Evolutionary conservation across 768 basidiomycete species (phyloP), one percentile per base, ranked within the genome.

Genomic region (Psilocybe subaeruginosa): DNA sequence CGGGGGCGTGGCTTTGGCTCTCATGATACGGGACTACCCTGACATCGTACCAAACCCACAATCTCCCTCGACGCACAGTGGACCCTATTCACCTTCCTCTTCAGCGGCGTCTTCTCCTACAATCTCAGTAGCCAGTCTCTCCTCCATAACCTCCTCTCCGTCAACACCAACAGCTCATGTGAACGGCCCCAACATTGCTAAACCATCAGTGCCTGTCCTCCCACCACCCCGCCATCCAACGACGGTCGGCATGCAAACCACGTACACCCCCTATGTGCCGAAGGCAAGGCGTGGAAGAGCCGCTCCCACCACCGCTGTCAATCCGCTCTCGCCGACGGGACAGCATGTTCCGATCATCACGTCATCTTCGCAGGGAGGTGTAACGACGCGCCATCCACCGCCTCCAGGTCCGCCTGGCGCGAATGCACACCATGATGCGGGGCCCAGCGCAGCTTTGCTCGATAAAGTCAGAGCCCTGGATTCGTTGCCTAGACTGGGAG

Each of bases 11-110:
- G 92, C 95, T 0, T 81, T 99, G 11, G 95, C 97, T 0, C 82
- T 97, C 54, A 96, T 99, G 93, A 95, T 98, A 64, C 86, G 92
- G 54, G 97, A 99, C 73, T 99, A 98, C 70, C 93, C 94, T 3
- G 94, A 97, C 65, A 81, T 89, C 46, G 83, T 88, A 7, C 78
- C 82, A 30, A 69, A 69, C 17, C 69, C 75, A 6, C 54, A 74
- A 31, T 72, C 79, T 1, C 70, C 79, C 2, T 62, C 70, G 1
- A 60, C 76, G 9, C 70, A 74, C 14, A 68, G 59, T 46, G 30
- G 64, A 55, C 64, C 66, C 17, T 63, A 68, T 27, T 72, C 79
- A 8, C 72, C 76, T 4, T 64, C 72, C 11, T 77, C 77, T 3
- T 78, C 78, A 14, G 54, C 68, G 7, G 60, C 78, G n/a, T 73